phyloP scores from a whole-genome alignment of 179 eudicot species.

The Actinidia arguta region DNA sequence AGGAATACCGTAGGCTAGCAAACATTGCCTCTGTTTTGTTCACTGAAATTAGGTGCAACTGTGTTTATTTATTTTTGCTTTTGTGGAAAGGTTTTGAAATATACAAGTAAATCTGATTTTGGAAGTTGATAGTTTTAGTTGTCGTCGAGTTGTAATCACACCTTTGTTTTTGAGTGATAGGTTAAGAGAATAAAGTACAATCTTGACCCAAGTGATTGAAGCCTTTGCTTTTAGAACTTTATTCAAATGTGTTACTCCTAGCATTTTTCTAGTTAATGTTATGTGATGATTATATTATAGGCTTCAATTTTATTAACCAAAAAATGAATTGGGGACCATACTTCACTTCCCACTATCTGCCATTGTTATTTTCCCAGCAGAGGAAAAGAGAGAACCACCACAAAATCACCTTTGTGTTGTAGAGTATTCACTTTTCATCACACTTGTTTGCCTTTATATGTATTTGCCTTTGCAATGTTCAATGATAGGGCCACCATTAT shows the following conservation, averaged over 20 bases:
- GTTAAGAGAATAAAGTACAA: too few species aligned
- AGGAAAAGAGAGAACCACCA: neutral
- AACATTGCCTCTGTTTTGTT: neutral
- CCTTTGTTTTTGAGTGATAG: too few species aligned
- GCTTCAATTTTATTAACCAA: neutral
- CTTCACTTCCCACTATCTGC: neutral
- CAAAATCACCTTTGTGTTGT: neutral
- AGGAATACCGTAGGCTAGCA: slow-evolving; percentile 3
- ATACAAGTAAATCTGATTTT: too few species aligned
- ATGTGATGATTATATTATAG: neutral
- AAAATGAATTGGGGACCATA: neutral
- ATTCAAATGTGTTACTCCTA: too few species aligned
- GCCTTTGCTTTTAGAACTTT: too few species aligned
- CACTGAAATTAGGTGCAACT: neutral
- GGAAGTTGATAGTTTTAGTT: too few species aligned
- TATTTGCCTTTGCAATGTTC: neutral
- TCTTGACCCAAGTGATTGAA: too few species aligned
- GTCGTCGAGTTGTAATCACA: too few species aligned
- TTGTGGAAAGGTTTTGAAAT: too few species aligned
- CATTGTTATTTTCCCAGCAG: neutral
- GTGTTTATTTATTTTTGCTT: neutral
- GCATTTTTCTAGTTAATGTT: neutral
- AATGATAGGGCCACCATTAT: neutral
- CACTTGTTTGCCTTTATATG: too few species aligned
- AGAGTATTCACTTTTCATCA: too few species aligned